Evolutionary conservation across 768 basidiomycete species (phyloP).

Genomic region (Pleurotus citrinopileatus): DNA sequence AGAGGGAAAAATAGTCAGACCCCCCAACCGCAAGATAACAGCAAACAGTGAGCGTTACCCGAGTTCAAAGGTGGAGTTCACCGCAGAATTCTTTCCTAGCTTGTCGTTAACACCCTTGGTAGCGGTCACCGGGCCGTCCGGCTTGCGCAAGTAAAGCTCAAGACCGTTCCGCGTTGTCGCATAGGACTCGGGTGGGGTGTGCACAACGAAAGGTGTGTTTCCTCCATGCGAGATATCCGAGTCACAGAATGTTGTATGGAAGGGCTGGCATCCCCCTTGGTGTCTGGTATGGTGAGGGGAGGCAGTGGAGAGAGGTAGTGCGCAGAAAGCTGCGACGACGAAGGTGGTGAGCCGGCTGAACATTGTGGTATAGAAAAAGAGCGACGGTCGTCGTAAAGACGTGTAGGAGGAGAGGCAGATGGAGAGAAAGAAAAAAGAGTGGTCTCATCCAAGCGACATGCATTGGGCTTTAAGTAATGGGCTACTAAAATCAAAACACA

Average conservation of each 20-base stretch:
- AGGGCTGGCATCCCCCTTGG: conserved; percentile 20
- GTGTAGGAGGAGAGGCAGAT: neutral
- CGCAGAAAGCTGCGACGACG: neutral
- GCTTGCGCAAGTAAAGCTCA: conserved; percentile 28
- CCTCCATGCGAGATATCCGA: conserved; percentile 17
- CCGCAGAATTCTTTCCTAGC: conserved; percentile 31
- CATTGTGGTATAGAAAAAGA: neutral
- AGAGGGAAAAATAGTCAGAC: neutral
- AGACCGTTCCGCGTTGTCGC: conserved; percentile 20
- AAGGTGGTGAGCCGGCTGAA: neutral
- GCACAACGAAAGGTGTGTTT: conserved; percentile 22
- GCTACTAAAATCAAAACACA: neutral
- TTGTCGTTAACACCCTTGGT: conserved; percentile 31
- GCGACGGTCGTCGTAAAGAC: neutral
- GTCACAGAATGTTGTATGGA: conserved; percentile 20
- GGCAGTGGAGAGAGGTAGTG: neutral
- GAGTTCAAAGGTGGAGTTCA: conserved; percentile 38
- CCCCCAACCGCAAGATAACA: no score
- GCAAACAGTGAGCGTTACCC: neutral
- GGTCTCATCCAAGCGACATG: neutral
- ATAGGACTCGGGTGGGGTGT: conserved; percentile 29
- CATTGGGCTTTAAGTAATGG: neutral
- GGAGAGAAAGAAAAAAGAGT: neutral
- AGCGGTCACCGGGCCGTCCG: conserved; percentile 26
- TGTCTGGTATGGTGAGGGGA: neutral